phyloP scores from a whole-genome alignment of 352 stramenopile species.

The Globisporangium nagaii region DNA sequence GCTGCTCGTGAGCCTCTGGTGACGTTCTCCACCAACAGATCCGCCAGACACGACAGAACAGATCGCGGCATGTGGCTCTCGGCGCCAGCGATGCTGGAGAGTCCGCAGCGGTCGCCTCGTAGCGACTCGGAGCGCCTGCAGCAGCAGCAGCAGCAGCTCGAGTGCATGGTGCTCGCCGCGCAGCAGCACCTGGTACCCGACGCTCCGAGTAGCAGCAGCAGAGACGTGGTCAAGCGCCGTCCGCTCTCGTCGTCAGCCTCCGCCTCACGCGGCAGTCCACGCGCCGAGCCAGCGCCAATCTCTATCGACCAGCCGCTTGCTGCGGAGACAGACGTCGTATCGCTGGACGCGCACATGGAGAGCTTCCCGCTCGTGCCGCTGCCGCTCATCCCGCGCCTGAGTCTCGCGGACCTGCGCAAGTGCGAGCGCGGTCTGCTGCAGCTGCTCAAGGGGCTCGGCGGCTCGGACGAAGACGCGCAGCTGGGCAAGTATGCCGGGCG shows the following conservation, averaged over 20 bases:
- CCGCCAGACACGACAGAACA: no score
- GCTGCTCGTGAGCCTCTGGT: no score
- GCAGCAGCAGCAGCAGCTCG: constrained; percentile 7
- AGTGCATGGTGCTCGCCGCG: constrained; percentile 26
- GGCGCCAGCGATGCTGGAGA: not conserved
- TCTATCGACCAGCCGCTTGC: not conserved
- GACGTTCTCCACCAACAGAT: not conserved
- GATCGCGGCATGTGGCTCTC: constrained; percentile 7
- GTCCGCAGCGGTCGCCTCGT: not conserved
- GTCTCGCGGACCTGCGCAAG: constrained; percentile 31
- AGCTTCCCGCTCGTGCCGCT: constrained; percentile 65
- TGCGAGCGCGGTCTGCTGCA: constrained; percentile 31
- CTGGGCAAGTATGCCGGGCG: constrained; percentile 53
- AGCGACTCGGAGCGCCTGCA: no score
- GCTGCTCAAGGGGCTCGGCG: constrained; percentile 30
- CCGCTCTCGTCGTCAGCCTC: not conserved
- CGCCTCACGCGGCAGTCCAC: not conserved
- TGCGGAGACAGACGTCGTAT: not conserved
- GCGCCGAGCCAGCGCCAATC: not conserved
- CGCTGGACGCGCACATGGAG: constrained; percentile 46
- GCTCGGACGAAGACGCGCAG: constrained; percentile 30
- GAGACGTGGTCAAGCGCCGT: no score
- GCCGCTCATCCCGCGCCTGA: constrained; percentile 41
- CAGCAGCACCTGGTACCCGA: constrained; percentile 17
- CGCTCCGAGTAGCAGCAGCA: not conserved